Evolutionary conservation across 768 basidiomycete genomes (phyloP), one percentile per base, ranked within the genome.

Genomic region (Crepidotus variabilis): DNA sequence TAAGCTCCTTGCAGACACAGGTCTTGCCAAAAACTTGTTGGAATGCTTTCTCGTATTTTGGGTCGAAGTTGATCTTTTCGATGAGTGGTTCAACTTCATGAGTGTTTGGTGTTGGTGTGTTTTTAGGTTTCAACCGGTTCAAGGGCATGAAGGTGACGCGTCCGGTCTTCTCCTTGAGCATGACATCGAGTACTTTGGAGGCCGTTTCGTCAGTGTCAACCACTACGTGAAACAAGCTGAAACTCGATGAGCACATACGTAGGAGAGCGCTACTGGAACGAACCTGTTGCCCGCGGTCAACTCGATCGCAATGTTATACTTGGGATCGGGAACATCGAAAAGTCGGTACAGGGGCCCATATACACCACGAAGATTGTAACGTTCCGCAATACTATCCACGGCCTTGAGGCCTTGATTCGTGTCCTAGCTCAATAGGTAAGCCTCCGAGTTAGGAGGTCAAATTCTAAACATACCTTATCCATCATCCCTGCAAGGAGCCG

Each of bases 131-230:
- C 57, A 99, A 84, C 13, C 97, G 88, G 71, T 98, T 98, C 39
- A 99, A 82, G 18, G 97, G 97, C 88, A 99, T 95, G 74, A 98
- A 98, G 0, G 97, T 99, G 7, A 99, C 91, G 51, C 97, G 87
- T 1, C 96, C 97, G 10, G 85, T 90, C 69, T 90, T 92, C 68
- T 98, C 94, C 65, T 86, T 86, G 63, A 94, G 75, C 96, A 99
- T 98, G 61, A 89, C 77, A 18, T 97, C 91, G 11, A 99, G 83
- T n/a, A 98, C 86, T 66, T 82, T 85, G 2, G 87, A 87, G 0
- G 94, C 97, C 0, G 94, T 98, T 45, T 87, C 88, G 66, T 98
- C 97, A n/a, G 81, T 90, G 68, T 99, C 96, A 57, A 98, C 96
- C 0, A 98, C 96, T 39, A 98, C 88, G 64, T 99, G 96, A 76